Evolutionary conservation across 192 early-diverging fungal species (phyloP).

Genomic region (Chytriomyces hyalinus): DNA sequence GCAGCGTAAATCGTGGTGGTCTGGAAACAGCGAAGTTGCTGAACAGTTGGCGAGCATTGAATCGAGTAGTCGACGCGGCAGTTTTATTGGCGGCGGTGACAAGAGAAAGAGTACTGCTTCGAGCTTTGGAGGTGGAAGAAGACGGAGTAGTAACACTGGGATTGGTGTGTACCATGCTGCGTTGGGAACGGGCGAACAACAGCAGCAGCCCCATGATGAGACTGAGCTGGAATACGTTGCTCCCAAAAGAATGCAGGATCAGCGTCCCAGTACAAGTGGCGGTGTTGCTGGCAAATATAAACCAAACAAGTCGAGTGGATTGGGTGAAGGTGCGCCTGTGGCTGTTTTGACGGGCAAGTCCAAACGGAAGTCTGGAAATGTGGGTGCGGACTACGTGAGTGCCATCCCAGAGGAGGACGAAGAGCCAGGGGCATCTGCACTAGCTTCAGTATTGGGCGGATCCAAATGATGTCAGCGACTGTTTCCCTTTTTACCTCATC

Average conservation of each 20-base stretch:
- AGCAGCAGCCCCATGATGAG: not conserved
- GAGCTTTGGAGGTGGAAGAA: not conserved
- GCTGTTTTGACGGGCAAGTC: not conserved
- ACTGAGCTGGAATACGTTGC: conserved; percentile 24
- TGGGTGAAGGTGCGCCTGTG: conserved; percentile 17
- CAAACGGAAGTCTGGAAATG: not conserved
- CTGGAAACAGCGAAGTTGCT: not conserved
- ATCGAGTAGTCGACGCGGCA: not conserved
- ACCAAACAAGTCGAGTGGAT: conserved; percentile 7
- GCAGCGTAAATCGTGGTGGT: conserved; percentile 5
- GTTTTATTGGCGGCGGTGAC: conserved; percentile 10
- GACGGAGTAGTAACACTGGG: conserved; percentile 20
- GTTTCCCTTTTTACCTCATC: not conserved
- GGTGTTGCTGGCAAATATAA: not conserved
- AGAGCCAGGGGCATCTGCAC: not conserved
- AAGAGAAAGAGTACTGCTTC: conserved; percentile 22
- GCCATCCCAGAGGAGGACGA: conserved; percentile 2
- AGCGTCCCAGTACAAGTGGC: not conserved
- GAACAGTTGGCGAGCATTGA: not conserved
- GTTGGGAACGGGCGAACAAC: not conserved
- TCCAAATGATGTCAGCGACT: not conserved
- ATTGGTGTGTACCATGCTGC: not conserved
- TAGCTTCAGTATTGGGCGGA: conserved; percentile 27
- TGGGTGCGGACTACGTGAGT: not conserved
- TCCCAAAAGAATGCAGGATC: not conserved